phyloP scores from a whole-genome alignment of 73 alveolate genomes.

The Halteria grandinella region DNA sequence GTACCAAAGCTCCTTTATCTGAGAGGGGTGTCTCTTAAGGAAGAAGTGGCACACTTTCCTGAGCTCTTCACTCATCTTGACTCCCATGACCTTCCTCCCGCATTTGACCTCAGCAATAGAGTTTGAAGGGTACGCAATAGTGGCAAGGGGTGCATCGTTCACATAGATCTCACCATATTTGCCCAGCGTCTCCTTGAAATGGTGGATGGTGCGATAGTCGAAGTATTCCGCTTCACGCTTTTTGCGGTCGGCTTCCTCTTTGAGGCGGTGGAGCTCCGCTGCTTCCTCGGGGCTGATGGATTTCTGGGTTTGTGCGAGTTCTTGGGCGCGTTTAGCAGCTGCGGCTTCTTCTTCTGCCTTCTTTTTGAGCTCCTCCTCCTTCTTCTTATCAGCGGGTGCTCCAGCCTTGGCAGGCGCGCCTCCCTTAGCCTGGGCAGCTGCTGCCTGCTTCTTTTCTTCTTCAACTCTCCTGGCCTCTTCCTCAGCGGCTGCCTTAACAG shows the following conservation, averaged over 20 bases:
- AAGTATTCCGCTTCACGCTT: conserved; percentile 52
- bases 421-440: conserved; percentile 50
- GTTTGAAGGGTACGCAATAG: conserved; percentile 53
- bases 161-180: conserved; percentile 63
- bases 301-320: conserved; percentile 3
- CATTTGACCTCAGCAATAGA: conserved; percentile 57
- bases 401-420: conserved; percentile 28
- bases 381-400: conserved; percentile 48
- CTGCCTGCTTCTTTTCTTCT: conserved; percentile 21
- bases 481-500: conserved; percentile 42
- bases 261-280: conserved; percentile 12
- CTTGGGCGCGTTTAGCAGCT: conserved; percentile 3
- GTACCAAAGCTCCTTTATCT: conserved; percentile 17
- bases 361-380: conserved; percentile 59
- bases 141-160: conserved; percentile 60
- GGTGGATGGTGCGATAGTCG: conserved; percentile 45
- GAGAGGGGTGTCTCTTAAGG: conserved; percentile 26
- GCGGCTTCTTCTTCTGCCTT: conserved; percentile 39
- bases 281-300: conserved; percentile 24
- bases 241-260: conserved; percentile 38
- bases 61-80: conserved; percentile 68
- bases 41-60: conserved; percentile 67
- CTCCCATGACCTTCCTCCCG: conserved; percentile 62
- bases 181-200: conserved; percentile 47
- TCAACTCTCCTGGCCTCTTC: conserved; percentile 59